Conservation (phyloP, 2,329 filamentous ascomycete genomes). For the Venturia asperata region DNA sequence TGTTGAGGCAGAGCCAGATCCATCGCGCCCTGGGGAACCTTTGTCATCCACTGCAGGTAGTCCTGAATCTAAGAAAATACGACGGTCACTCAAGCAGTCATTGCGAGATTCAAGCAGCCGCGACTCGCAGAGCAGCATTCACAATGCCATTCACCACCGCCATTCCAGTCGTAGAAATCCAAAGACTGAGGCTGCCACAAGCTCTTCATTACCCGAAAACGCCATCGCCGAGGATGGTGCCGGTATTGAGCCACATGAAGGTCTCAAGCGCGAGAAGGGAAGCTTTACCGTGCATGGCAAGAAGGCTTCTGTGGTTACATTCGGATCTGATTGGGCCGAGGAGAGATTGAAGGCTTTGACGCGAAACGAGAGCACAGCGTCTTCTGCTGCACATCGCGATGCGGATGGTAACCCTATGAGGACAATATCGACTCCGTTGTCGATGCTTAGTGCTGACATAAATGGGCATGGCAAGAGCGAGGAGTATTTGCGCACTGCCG, state of each 20-base stretch:
- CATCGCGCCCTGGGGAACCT: background rate
- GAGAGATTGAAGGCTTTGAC: slow-evolving; percentile 30
- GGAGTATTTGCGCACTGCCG: background rate
- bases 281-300: slow-evolving; percentile 97
- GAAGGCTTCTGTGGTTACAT: slow-evolving; percentile 95
- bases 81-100: slow-evolving; percentile 82
- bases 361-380: slow-evolving; percentile 14
- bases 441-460: background rate
- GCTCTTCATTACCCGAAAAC: slow-evolving; percentile 48
- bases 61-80: slow-evolving; percentile 59
- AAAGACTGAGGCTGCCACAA: slow-evolving; percentile 57
- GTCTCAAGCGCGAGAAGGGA: slow-evolving; percentile 69
- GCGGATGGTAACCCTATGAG: slow-evolving; percentile 4
- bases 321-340: slow-evolving; percentile 77
- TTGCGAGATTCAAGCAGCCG: slow-evolving; percentile 46
- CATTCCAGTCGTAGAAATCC: slow-evolving; percentile 68
- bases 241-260: slow-evolving; percentile 28
- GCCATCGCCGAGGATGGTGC: slow-evolving; percentile 36
- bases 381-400: background rate
- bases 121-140: slow-evolving; percentile 45
- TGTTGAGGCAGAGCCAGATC: background rate
- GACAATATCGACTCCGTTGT: slow-evolving; percentile 10
- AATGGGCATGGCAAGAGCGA: background rate
- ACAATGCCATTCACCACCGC: slow-evolving; percentile 35
- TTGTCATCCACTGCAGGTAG: slow-evolving; percentile 28